Evolutionary conservation across 2,329 filamentous ascomycete genomes (phyloP), one percentile per base, ranked within the genome.

Genomic region (Neofusicoccum parvum): DNA sequence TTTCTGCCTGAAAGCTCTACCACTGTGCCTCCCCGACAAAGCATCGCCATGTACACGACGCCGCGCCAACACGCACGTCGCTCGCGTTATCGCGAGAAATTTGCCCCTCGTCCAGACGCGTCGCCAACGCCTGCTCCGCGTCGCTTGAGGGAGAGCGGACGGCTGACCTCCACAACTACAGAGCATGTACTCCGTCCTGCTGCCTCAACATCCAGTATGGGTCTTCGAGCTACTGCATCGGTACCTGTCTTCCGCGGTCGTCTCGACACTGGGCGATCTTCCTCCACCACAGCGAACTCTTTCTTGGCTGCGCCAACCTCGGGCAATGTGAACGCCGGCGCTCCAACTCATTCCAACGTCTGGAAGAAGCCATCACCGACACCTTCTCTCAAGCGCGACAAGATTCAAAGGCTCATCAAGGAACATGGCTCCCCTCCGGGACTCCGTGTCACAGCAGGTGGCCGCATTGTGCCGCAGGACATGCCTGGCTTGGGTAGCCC

Each of bases 361-460:
- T 67, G 71, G 58, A 80, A 79, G 69, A 75, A 74, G 37, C 79
- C 78, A 5, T 84, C 82, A 3, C 82, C 82, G 14, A 81, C 81
- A 1, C 81, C 82, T 12, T 84, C 82, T 1, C 72, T 84, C 71
- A 83, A 83, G 73, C 78, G 79, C 48, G 80, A 79, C 62, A 83
- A 82, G 68, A 81, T 79, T 12, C 81, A 83, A 69, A 78, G 76
- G 48, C 78, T 84, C 48, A 79, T 84, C 71, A 82, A 83, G 68
- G 79, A 81, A 67, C 82, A 84, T 74, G 82, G 82, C 63, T 84
- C 82, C 43, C 82, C 82, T 41, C 80, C 80, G 23, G 80, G 82
- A 65, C 73, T 84, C 64, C 80, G 82, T 65, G 82, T 84, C 49
- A 84, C 82, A 56, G 82, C 82, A 67, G 82, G 82, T 45, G 82